Percentiles rank a stretch among this genome's conserved stretches.
These are phyloP conservation scores for Suhomyces yuchorum DNA, from an alignment of 1,139 yeast genomes.

Conservation along the genomic window DNA sequence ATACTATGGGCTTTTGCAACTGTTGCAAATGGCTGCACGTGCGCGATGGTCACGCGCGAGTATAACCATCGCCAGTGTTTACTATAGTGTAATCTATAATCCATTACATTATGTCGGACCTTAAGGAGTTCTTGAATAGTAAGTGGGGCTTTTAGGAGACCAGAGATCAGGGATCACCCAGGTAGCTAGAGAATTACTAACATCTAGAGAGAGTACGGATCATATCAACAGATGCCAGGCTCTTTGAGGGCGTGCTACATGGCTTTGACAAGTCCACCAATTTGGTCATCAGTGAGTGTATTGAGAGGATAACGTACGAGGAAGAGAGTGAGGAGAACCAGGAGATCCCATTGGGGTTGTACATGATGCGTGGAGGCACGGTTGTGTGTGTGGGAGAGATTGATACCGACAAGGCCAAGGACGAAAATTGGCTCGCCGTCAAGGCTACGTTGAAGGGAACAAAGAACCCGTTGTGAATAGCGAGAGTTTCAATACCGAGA, in stretches of 20 bases:
- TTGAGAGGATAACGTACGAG: slow-evolving; percentile 50
- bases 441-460: slow-evolving; percentile 44
- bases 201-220: slow-evolving; percentile 61
- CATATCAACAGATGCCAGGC: slow-evolving; percentile 81
- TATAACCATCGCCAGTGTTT: not conserved
- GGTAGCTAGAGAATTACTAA: slow-evolving; percentile 26
- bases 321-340: slow-evolving; percentile 52
- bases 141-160: too few species aligned
- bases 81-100: not conserved
- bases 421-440: slow-evolving; percentile 61
- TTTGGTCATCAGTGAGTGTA: slow-evolving; percentile 61
- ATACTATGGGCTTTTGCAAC: not conserved
- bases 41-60: slow-evolving; percentile 1
- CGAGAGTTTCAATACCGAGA: not conserved
- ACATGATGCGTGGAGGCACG: slow-evolving; percentile 78
- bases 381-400: slow-evolving; percentile 78
- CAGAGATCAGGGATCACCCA: too few species aligned
- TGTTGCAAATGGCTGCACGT: slow-evolving; percentile 1
- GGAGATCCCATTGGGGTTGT: slow-evolving; percentile 56
- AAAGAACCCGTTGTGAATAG: slow-evolving; percentile 38
- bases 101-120: slow-evolving; percentile 34
- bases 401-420: slow-evolving; percentile 52
- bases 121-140: slow-evolving; percentile 42
- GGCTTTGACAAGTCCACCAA: slow-evolving; percentile 86
- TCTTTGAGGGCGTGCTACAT: slow-evolving; percentile 69